Percentiles rank a stretch among this genome's conserved stretches.
Conservation (phyloP, 805 yeast genomes). For the Starmerella apis region DNA sequence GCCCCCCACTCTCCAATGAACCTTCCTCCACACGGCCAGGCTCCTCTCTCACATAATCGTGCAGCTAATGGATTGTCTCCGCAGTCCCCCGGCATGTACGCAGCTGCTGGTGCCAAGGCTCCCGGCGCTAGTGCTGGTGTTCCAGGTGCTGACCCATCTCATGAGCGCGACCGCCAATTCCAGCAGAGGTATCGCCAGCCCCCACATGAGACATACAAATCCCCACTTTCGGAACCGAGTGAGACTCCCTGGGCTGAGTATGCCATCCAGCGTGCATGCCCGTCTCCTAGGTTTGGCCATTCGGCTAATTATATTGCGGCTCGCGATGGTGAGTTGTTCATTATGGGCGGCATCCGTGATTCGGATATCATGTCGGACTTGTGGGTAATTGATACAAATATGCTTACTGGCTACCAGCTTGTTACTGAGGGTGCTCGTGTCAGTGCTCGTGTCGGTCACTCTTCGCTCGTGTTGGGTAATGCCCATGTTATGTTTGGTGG, state of each 20-base stretch:
- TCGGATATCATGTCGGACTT: constrained; percentile 90
- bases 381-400: constrained; percentile 66
- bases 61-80: neutral
- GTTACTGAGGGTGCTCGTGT: constrained; percentile 59
- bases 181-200: constrained; percentile 18
- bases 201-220: constrained; percentile 9
- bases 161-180: constrained; percentile 10
- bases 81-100: constrained; percentile 3
- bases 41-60: neutral
- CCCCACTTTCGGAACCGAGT: constrained; percentile 18
- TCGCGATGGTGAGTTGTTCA: constrained; percentile 67
- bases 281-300: constrained; percentile 92
- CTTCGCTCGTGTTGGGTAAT: constrained; percentile 81
- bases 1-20: neutral
- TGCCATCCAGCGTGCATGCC: constrained; percentile 42
- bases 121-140: neutral
- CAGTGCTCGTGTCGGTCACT: constrained; percentile 95
- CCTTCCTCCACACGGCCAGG: constrained; percentile 8
- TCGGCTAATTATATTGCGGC: constrained; percentile 69
- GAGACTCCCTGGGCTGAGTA: constrained; percentile 32
- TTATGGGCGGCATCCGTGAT: constrained; percentile 93
- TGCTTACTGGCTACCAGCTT: constrained; percentile 43
- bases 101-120: neutral
- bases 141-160: neutral
- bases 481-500: constrained; percentile 96